These are phyloP conservation scores for Boletus fagicola DNA, from an alignment of 768 basidiomycete genomes.

Conservation along the genomic window DNA sequence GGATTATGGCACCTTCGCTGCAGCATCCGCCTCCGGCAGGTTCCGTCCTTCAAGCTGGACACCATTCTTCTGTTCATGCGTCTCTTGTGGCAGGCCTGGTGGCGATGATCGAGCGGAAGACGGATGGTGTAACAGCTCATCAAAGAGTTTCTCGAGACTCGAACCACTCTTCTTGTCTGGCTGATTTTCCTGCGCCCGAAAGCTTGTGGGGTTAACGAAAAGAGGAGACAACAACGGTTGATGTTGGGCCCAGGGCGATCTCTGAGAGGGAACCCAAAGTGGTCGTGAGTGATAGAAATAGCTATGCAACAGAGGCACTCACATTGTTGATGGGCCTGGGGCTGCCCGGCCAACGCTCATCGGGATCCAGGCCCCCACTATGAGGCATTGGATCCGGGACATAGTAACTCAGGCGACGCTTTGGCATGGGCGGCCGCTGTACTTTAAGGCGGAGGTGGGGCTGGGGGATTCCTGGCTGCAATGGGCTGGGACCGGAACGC, in stretches of 20 bases:
- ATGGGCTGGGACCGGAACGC: neutral
- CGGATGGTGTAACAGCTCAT: constrained; percentile 13
- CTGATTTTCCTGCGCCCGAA: neutral
- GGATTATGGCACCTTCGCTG: neutral
- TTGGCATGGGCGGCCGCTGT: constrained; percentile 30
- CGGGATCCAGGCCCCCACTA: neutral
- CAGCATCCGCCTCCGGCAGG: neutral
- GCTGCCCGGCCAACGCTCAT: constrained; percentile 16
- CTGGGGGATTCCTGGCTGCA: constrained; percentile 7
- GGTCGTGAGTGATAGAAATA: neutral
- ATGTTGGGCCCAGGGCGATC: constrained; percentile 11
- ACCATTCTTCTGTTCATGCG: neutral
- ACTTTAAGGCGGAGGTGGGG: constrained; percentile 28
- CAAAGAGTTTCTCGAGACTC: constrained; percentile 15
- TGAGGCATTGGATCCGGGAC: constrained; percentile 7
- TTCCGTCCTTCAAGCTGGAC: neutral
- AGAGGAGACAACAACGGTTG: constrained; percentile 17
- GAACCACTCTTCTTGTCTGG: neutral
- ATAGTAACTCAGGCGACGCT: constrained; percentile 17
- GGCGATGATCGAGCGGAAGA: constrained; percentile 23
- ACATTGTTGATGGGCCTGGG: constrained; percentile 14
- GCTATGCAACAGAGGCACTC: neutral
- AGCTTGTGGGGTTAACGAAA: neutral
- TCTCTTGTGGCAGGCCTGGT: constrained; percentile 8
- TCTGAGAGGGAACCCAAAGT: neutral